A percentile compares a stretch with the other conserved stretches of the same genome.
Evolutionary conservation across 2,329 filamentous ascomycete species (phyloP).

Genomic region (Neurospora sp.): DNA sequence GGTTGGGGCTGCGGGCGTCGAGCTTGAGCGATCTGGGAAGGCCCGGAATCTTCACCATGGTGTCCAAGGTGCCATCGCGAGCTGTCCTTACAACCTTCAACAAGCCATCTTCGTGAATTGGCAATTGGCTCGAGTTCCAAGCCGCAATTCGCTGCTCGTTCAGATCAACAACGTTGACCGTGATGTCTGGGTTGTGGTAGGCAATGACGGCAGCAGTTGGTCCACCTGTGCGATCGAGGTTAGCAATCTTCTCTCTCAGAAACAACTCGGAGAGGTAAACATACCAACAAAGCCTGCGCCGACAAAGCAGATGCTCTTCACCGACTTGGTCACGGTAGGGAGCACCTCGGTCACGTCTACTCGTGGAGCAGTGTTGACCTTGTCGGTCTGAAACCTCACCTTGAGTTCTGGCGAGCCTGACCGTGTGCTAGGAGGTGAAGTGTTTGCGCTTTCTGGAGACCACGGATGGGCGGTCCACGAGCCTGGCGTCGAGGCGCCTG

Average conservation of each 20-base stretch:
- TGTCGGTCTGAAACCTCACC: slow-evolving; percentile 3
- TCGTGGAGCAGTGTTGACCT: slow-evolving; percentile 3
- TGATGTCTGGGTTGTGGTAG: slow-evolving; percentile 44
- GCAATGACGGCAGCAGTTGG: slow-evolving; percentile 53
- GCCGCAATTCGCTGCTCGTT: slow-evolving; percentile 41
- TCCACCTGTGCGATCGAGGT: slow-evolving; percentile 31
- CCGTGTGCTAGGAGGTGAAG: slow-evolving; percentile 18
- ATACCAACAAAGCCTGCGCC: slow-evolving; percentile 51
- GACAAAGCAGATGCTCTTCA: slow-evolving; percentile 41
- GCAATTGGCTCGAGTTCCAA: slow-evolving; percentile 48
- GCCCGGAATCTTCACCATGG: slow-evolving; percentile 15
- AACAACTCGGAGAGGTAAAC: background rate
- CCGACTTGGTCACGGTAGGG: background rate
- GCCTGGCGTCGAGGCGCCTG: slow-evolving; percentile 8
- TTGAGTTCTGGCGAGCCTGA: slow-evolving; percentile 18
- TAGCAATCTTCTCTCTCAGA: background rate
- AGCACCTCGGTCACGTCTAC: background rate
- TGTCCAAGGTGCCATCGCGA: slow-evolving; percentile 27
- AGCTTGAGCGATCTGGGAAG: slow-evolving; percentile 13
- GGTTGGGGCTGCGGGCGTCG: slow-evolving; percentile 36
- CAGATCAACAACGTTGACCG: slow-evolving; percentile 48
- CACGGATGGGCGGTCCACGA: slow-evolving; percentile 13
- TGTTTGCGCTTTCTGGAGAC: slow-evolving; percentile 13
- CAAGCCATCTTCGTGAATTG: slow-evolving; percentile 50
- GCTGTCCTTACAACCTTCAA: slow-evolving; percentile 39